A percentile compares a stretch with the other conserved stretches of the same genome.
Evolutionary conservation across 805 yeast genomes (phyloP).

Genomic region (Candida caryicola): DNA sequence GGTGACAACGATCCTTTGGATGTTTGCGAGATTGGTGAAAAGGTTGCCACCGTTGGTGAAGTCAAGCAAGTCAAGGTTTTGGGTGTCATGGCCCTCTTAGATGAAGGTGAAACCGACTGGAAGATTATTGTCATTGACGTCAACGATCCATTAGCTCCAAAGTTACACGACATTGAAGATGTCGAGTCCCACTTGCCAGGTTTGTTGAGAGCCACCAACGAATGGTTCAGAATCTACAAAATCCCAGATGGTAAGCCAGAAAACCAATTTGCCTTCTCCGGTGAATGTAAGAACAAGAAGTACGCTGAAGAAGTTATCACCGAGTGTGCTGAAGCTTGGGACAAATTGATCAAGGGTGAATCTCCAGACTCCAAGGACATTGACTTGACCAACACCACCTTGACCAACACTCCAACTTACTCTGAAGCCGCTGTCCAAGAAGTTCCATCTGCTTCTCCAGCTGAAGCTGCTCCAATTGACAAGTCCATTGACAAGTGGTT

Average conservation of each 20-base stretch:
- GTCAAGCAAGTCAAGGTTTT: constrained; percentile 64
- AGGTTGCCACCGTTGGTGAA: constrained; percentile 47
- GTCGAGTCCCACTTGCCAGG: constrained; percentile 69
- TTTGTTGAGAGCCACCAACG: constrained; percentile 62
- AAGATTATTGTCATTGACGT: constrained; percentile 71
- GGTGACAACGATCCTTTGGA: constrained; percentile 50
- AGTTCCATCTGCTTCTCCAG: constrained; percentile 69
- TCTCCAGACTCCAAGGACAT: constrained; percentile 50
- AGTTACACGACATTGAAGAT: constrained; percentile 63
- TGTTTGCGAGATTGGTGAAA: constrained; percentile 50
- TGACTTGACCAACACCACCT: constrained; percentile 72
- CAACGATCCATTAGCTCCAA: constrained; percentile 60
- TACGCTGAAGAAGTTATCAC: constrained; percentile 59
- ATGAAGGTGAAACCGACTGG: constrained; percentile 98
- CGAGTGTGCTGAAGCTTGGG: constrained; percentile 73
- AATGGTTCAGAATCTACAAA: constrained; percentile 83
- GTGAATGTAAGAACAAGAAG: constrained; percentile 56
- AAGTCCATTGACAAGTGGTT: constrained; percentile 98
- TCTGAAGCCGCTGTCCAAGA: constrained; percentile 41
- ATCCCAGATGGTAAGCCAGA: constrained; percentile 77
- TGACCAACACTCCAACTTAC: constrained; percentile 54
- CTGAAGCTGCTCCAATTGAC: constrained; percentile 92
- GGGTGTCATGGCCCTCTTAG: constrained; percentile 76
- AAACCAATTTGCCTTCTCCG: constrained; percentile 73
- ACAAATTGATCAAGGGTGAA: constrained; percentile 48